Base-by-base conservation (phyloP, 208 protist species). In the Phytomonas francai region DNA sequence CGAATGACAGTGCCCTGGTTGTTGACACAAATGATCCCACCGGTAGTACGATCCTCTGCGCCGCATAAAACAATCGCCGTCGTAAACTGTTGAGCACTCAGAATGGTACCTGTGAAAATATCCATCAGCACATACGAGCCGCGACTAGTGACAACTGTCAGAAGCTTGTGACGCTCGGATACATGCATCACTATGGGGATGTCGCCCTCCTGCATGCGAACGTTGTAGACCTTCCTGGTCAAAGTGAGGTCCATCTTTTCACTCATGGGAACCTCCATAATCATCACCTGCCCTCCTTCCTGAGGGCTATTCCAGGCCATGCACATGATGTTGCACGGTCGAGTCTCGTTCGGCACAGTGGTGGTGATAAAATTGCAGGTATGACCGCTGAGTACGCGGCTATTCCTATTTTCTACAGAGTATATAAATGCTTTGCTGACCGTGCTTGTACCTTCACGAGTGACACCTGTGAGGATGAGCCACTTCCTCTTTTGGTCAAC, bases 121-220 rank as follows among this genome's bases (percentile, higher is more conserved):
- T 99, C 98, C 81, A 97, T 96, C 36, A 99, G 65, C 54, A 97
- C 87, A 54, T 92, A 76, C 74, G 88, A 97, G 67, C 98, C 98
- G 58, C 92, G 92, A 70, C 98, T 98, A 60, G 98, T 99, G 63
- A 99, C 79, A 68, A 99, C 90, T 74, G 95, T 99, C 31, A 99
- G 74, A 28, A 99, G 77, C 59, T 96, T 97, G 78, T 98, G 97
- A 68, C 98, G 98, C 27, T 94, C 83, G 63, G 86, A 94, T 25
- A 92, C 77, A 75, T 98, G 82, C 92, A 99, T 96, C 28, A 96
- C 92, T 8, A 99, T 93, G 8, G 99, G 98, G 83, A 99, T 99
- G 85, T 99, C 99, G n/a, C 81, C 87, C 45, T 71, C 72, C 61
- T 80, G 76, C 73, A 93, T 82, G 42, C 73, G 74, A 29, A 95